Percentiles rank a stretch among this genome's conserved stretches.
Evolutionary conservation across 768 basidiomycete genomes (phyloP).

Genomic region (Leccinum rimulosum): DNA sequence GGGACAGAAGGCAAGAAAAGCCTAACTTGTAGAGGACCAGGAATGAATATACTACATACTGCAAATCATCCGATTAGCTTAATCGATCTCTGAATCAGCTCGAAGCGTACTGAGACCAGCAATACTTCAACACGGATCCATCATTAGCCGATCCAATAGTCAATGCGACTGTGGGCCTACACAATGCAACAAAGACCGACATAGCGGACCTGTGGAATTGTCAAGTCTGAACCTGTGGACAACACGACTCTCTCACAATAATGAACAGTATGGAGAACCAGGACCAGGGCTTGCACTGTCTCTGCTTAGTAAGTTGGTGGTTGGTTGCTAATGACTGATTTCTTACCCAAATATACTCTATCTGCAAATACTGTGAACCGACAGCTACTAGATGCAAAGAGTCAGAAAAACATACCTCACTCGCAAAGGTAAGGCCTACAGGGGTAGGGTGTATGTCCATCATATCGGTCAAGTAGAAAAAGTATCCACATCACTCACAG

Average conservation of each 20-base stretch:
- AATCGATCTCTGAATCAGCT: not conserved
- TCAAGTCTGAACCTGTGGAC: not conserved
- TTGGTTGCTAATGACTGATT: not conserved
- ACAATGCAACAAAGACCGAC: not conserved
- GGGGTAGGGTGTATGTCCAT: not conserved
- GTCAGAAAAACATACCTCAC: not conserved
- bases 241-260: not conserved
- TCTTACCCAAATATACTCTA: slow-evolving; percentile 19
- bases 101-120: not conserved
- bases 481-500: not conserved
- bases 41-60: slow-evolving; percentile 1
- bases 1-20: not conserved
- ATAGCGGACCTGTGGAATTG: not conserved
- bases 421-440: slow-evolving; percentile 7
- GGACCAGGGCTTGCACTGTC: slow-evolving; percentile 8
- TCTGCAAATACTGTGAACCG: not conserved
- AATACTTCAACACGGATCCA: not conserved
- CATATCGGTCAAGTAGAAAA: not conserved
- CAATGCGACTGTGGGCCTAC: not conserved
- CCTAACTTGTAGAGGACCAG: slow-evolving; percentile 3
- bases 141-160: not conserved
- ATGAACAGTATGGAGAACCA: slow-evolving; percentile 12
- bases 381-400: not conserved
- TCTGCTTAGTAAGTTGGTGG: not conserved
- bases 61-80: not conserved